Conservation (phyloP, 2,329 filamentous ascomycete species). For the Colletotrichum godetiae region DNA sequence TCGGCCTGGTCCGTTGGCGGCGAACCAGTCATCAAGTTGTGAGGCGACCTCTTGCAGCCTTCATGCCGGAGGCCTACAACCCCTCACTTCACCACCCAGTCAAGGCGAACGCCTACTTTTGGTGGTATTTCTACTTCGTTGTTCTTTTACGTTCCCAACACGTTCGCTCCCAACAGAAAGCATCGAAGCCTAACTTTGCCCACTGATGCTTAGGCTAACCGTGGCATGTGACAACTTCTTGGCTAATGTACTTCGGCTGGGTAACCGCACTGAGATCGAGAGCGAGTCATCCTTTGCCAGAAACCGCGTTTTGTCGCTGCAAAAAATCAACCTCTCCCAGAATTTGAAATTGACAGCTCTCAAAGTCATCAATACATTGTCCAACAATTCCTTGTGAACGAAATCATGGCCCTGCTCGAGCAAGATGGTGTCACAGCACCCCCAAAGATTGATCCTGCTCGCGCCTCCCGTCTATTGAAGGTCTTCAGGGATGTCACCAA, state of each 20-base stretch:
- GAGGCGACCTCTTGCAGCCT: neutral
- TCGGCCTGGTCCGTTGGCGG: neutral
- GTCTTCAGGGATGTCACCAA: slow-evolving; percentile 33
- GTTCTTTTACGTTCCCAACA: neutral
- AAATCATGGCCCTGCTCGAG: too few relatives aligned
- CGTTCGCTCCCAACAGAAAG: neutral
- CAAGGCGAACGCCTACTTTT: slow-evolving; percentile 3
- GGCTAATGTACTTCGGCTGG: neutral
- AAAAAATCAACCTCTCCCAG: neutral
- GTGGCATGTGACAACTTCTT: slow-evolving; percentile 8
- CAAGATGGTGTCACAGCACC: neutral
- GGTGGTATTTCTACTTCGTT: slow-evolving; percentile 14
- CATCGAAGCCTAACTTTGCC: slow-evolving; percentile 8
- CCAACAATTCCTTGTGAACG: too few relatives aligned
- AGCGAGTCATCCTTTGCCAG: neutral
- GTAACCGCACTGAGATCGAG: neutral
- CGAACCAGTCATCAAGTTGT: neutral
- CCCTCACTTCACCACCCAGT: slow-evolving; percentile 7
- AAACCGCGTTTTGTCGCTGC: neutral
- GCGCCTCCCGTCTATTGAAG: slow-evolving; percentile 32
- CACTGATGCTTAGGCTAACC: neutral
- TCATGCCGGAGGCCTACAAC: slow-evolving; percentile 27
- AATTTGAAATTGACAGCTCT: neutral
- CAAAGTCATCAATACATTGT: neutral
- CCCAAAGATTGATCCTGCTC: neutral